Evolutionary conservation across 2,329 filamentous ascomycete species (phyloP).

Genomic region (Grosmannia clavigera): DNA sequence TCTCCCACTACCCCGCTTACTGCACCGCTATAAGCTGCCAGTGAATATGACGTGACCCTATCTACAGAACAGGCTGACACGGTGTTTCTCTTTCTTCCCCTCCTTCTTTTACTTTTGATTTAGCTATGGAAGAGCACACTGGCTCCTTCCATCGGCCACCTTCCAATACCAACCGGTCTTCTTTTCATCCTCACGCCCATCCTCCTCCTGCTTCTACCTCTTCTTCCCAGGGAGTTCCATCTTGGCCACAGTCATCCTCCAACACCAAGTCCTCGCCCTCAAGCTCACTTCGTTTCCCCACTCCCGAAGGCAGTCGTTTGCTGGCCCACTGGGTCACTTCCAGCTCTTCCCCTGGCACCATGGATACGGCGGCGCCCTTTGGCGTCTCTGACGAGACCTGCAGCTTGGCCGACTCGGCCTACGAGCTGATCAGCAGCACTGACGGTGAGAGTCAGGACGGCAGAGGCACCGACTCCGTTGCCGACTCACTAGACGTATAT

Average conservation of each 20-base stretch:
- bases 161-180: neutral
- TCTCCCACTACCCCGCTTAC: neutral
- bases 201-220: conserved; percentile 15
- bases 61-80: conserved; percentile 6
- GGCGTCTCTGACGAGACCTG: conserved; percentile 29
- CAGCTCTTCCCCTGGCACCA: conserved; percentile 24
- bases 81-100: neutral
- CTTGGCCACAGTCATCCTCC: neutral
- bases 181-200: neutral
- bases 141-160: conserved; percentile 7
- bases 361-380: conserved; percentile 28
- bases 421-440: conserved; percentile 41
- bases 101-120: neutral
- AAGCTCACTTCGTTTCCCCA: conserved; percentile 39
- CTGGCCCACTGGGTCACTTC: conserved; percentile 48
- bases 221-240: neutral
- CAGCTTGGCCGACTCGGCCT: conserved; percentile 42
- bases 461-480: conserved; percentile 29
- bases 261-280: neutral
- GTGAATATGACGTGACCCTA: conserved; percentile 6
- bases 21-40: neutral
- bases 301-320: conserved; percentile 39
- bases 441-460: conserved; percentile 42
- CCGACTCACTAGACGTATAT: conserved; percentile 14
- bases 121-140: conserved; percentile 12